phyloP scores from a whole-genome alignment of 495 filamentous ascomycete genomes.

The Aspergillus panamensis region DNA sequence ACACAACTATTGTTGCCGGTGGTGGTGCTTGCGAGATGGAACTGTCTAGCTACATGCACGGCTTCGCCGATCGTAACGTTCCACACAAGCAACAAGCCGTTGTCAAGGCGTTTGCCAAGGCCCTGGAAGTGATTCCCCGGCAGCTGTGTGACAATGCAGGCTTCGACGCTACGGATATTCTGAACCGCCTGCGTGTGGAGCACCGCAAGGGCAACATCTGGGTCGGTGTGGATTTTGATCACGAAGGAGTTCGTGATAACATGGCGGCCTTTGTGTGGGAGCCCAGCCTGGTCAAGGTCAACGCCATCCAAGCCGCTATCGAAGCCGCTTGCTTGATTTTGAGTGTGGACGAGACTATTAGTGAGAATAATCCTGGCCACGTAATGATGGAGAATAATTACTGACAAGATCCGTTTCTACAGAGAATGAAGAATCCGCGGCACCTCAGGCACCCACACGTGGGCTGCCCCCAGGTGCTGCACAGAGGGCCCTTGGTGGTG shows the following conservation, averaged over 20 bases:
- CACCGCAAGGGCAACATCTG: slow-evolving; percentile 86
- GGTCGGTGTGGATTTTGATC: slow-evolving; percentile 92
- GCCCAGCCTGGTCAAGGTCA: slow-evolving; percentile 91
- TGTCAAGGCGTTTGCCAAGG: slow-evolving; percentile 97
- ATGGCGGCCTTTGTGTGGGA: slow-evolving; percentile 96
- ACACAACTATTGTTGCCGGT: slow-evolving; percentile 89
- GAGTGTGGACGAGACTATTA: slow-evolving; percentile 96
- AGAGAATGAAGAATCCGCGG: slow-evolving; percentile 84
- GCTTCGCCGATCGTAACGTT: slow-evolving; percentile 86
- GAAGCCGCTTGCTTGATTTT: slow-evolving; percentile 94
- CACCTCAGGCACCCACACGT: slow-evolving; percentile 72
- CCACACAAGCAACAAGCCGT: slow-evolving; percentile 94
- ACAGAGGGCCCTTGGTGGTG: slow-evolving; percentile 78
- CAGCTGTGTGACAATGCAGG: slow-evolving; percentile 98
- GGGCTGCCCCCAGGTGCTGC: slow-evolving; percentile 88
- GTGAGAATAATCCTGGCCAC: slow-evolving; percentile 38
- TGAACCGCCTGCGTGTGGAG: slow-evolving; percentile 91
- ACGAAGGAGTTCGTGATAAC: slow-evolving; percentile 90
- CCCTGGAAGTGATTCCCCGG: slow-evolving; percentile 91
- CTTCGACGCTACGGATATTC: slow-evolving; percentile 95
- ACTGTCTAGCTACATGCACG: slow-evolving; percentile 85
- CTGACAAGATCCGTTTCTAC: slow-evolving; percentile 23
- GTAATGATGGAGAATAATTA: background rate
- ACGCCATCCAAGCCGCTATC: slow-evolving; percentile 92
- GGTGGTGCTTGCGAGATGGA: slow-evolving; percentile 98